Evolutionary conservation across 176 grass and related monocot genomes (phyloP).

Genomic region (barley (Hordeum vulgare)): DNA sequence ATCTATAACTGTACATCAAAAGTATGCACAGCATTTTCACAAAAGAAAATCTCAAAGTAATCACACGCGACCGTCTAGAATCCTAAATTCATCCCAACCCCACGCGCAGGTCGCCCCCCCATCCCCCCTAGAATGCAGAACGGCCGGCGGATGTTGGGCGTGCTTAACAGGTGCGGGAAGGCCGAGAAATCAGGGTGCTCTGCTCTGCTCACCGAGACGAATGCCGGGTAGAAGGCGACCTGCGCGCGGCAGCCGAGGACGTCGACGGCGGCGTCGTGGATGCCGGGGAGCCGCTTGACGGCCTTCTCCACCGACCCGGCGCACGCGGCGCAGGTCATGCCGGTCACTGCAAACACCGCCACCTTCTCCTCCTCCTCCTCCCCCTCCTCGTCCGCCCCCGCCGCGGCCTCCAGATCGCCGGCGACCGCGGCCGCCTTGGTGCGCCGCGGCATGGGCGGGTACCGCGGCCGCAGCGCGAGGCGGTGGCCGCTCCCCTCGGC

Average conservation of each 20-base stretch:
- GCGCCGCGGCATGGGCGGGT: slow-evolving; percentile 65
- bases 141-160: background rate
- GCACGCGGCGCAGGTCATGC: slow-evolving; percentile 86
- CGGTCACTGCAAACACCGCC: slow-evolving; percentile 57
- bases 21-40: background rate
- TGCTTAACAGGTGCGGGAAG: background rate
- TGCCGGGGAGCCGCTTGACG: slow-evolving; percentile 77
- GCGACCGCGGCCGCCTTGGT: slow-evolving; percentile 15
- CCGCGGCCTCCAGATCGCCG: slow-evolving; percentile 47
- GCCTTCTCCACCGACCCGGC: slow-evolving; percentile 93
- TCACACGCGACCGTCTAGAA: background rate
- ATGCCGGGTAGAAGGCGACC: slow-evolving; percentile 77
- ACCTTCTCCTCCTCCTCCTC: slow-evolving; percentile 42
- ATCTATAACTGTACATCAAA: background rate
- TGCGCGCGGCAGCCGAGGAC: slow-evolving; percentile 72
- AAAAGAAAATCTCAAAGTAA: no score
- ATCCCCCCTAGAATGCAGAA: background rate
- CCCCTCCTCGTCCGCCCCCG: slow-evolving; percentile 18
- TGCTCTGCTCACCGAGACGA: slow-evolving; percentile 57
- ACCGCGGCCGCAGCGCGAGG: slow-evolving; percentile 58
- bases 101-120: no score
- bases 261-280: slow-evolving; percentile 85
- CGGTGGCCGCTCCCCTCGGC: slow-evolving; percentile 19
- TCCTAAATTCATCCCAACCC: background rate
- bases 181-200: background rate